Base-by-base conservation (phyloP, 2,329 filamentous ascomycete genomes). In the Stachybotrys chartarum region DNA sequence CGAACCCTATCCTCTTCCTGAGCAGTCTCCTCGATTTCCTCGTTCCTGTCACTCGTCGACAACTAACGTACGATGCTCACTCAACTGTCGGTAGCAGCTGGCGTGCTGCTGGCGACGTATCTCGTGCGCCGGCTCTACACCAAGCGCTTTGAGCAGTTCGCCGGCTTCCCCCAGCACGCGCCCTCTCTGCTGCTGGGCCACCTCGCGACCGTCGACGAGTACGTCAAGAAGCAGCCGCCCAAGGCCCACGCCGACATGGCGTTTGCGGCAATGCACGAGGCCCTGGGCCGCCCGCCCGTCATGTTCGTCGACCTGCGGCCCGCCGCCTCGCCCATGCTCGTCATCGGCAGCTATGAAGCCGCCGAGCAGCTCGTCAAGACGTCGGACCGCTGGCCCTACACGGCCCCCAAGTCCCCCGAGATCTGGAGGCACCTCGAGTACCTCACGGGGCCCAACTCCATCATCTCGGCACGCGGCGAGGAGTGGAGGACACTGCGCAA, bases 291-390 rank as follows among this genome's bases (percentile, higher is more conserved):
- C 10, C 72, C 72, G 7, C 63, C 70, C 1, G 32, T 72, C 30
- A 60, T 72, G 54, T 52, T 72, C 0, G 30, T 72, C 14, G 72
- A 75, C 47, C 55, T 71, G 6, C 65, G 72, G 11, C 73, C 73
- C 5, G 49, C 68, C 17, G 58, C 54, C n/a, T 63, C 57, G 8
- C 66, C 71, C 16, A 63, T 75, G 58, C 55, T 68, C 10, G 16
- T 73, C 30, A 54, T 75, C 12, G 56, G 57, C 14, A 68, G 58
- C 55, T 65, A 72, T 45, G 66, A 68, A 7, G 54, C 72, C 7
- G 71, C 73, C 8, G 72, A 75, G 58, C 70, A 73, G 51, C 54
- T 73, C n/a, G 63, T 70, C 1, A 65, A 61, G 24, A 53, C 65
- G 4, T 66, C 69, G 1, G 66, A 69, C 53, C 45, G 52, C 35